Base-by-base conservation (phyloP, 202 grass and related monocot genomes). In the Eragrostis tef region DNA sequence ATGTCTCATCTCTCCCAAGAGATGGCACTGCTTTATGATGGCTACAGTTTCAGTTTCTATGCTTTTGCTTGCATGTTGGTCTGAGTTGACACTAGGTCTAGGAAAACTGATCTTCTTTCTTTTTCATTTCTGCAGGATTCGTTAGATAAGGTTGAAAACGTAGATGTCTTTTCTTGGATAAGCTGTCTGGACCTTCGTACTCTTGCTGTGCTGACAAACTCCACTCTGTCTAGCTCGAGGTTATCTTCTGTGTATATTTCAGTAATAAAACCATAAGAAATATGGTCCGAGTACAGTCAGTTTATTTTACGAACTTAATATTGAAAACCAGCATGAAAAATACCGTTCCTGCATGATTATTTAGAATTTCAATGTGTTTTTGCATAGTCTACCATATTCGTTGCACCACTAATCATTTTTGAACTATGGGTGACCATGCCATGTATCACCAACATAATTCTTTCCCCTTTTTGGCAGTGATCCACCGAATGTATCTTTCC, bases 141-240 rank as follows among this genome's bases (percentile, higher is more conserved):
- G 4, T 39, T 29, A 43, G 60, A 36, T 16, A 46, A 93, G 27
- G 82, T 56, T 74, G 71, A 34, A 74, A 58, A 66, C 61, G 77
- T 91, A 49, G 63, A 91, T 81, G 36, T 98, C 77, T 90, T 88
- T 78, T 91, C 96, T 65, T 98, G 87, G 90, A 88, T 77, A 64
- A 85, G 78, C 24, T 98, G 92, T 79, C 58, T 91, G 80, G 92
- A 98, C 84, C 89, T 93, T 77, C 84, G 80, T 50, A 60, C 78
- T 74, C 73, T 98, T 41, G 87, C 85, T 21, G 92, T 90, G 42
- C 85, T 98, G 41, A 76, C 87, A 76, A 98, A 98, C 69, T 95
- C 96, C 43, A 91, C 90, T 34, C 69, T 95, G 51, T 91, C 88
- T 57, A 89, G 79, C 29, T 31, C 29, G 29, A 31, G 29, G 29